A percentile compares a stretch with the other conserved stretches of the same genome.
Evolutionary conservation across 2,329 filamentous ascomycete species (phyloP).

Genomic region (Phyllosticta capitalensis): DNA sequence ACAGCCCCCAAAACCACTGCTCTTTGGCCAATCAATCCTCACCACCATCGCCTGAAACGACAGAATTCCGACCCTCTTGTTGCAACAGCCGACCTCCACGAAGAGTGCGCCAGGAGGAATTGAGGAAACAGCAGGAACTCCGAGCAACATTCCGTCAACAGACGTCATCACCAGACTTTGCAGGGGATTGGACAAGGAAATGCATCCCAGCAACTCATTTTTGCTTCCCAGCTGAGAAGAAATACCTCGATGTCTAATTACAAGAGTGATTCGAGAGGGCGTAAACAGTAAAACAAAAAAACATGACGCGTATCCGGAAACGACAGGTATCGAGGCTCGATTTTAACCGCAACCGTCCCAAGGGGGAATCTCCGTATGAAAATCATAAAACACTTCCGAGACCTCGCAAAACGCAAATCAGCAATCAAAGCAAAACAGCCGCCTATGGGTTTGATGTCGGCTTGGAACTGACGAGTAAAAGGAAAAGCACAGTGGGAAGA

Average conservation of each 20-base stretch:
- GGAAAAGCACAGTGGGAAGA: not conserved
- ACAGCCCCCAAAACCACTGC: not conserved
- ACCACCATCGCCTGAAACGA: not conserved
- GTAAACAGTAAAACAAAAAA: not conserved
- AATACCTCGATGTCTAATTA: conserved; percentile 12
- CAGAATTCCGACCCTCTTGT: not conserved
- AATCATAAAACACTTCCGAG: conserved; percentile 7
- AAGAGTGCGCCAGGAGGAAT: not conserved
- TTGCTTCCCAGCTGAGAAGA: conserved; percentile 10
- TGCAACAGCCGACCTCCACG: not conserved
- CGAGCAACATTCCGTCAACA: not conserved
- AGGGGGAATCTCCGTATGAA: conserved; percentile 11
- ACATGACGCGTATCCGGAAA: conserved; percentile 9
- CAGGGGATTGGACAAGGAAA: not conserved
- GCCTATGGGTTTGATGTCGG: not conserved
- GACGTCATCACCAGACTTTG: not conserved
- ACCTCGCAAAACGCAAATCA: conserved; percentile 2
- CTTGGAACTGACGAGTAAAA: not conserved
- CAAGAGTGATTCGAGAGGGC: conserved; percentile 8
- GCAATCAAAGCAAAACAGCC: not conserved
- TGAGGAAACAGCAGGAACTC: not conserved
- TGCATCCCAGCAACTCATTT: conserved; percentile 9
- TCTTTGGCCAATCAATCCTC: not conserved
- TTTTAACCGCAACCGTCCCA: conserved; percentile 10
- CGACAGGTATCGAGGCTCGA: conserved; percentile 11